These are phyloP conservation scores for Echites panduratus DNA, from an alignment of 257 asterid species.

Conservation along the genomic window DNA sequence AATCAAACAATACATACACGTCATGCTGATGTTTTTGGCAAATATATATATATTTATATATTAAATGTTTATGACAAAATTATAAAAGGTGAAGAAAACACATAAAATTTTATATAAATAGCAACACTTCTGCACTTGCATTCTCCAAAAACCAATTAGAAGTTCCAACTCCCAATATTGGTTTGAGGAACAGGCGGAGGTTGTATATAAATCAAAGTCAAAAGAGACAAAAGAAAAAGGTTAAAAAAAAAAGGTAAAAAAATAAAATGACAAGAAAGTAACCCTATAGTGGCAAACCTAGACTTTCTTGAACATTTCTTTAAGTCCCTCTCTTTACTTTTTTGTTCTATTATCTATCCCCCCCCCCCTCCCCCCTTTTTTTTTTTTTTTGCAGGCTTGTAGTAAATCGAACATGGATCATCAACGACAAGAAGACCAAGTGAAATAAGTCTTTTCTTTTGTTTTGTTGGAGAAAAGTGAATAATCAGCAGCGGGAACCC, in stretches of 20 bases:
- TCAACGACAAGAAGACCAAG: constrained; percentile 19
- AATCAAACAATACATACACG: too few relatives aligned
- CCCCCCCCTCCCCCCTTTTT: too few relatives aligned
- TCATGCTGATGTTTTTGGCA: too few relatives aligned
- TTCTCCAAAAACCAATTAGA: constrained; percentile 31
- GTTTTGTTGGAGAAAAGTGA: not conserved
- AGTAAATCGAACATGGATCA: constrained; percentile 11
- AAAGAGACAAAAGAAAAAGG: constrained; percentile 25
- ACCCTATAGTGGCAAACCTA: constrained; percentile 25
- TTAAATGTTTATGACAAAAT: too few relatives aligned
- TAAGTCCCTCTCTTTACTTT: constrained; percentile 17
- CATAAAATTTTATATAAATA: constrained; percentile 11
- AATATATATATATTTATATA: too few relatives aligned
- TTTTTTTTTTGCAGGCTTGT: not conserved
- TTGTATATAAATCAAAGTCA: constrained; percentile 39
- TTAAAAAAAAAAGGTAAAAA: not conserved
- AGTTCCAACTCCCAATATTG: constrained; percentile 14
- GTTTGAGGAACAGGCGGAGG: constrained; percentile 51
- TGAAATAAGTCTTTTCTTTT: not conserved
- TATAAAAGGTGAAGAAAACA: not conserved
- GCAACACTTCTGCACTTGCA: constrained; percentile 65
- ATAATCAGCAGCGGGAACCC: constrained; percentile 35
- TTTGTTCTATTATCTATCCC: constrained; percentile 4
- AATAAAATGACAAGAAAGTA: constrained; percentile 16
- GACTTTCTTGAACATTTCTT: constrained; percentile 29